Evolutionary conservation across 2,329 filamentous ascomycete genomes (phyloP).

Genomic region (Cryphonectria parasitica): DNA sequence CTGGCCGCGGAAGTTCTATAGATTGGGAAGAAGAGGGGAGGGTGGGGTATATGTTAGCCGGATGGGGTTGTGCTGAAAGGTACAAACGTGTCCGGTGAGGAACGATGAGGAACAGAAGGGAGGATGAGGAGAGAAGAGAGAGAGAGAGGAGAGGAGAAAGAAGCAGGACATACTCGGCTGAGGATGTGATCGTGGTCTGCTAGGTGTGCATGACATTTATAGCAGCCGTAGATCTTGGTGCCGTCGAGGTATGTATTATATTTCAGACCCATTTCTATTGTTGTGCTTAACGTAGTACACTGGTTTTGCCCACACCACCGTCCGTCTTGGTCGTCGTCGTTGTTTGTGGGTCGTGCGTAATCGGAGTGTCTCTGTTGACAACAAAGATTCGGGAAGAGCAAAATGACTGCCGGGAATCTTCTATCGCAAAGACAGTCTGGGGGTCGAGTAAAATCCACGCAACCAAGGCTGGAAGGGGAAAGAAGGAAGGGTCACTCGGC

Average conservation of each 20-base stretch:
- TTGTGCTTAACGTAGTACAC: neutral
- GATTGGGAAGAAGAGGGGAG: constrained; percentile 18
- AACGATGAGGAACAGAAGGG: constrained; percentile 22
- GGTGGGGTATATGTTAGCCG: neutral
- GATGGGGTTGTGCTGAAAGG: neutral
- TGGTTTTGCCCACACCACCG: neutral
- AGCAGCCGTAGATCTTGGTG: constrained; percentile 88
- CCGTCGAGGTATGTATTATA: constrained; percentile 92
- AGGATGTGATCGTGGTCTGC: constrained; percentile 96
- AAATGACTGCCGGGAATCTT: neutral
- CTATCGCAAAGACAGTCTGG: neutral
- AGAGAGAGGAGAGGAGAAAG: neutral
- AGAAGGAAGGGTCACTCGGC: neutral
- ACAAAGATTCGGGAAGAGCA: neutral
- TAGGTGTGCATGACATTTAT: constrained; percentile 92
- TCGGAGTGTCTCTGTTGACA: neutral
- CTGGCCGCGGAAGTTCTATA: constrained; percentile 93
- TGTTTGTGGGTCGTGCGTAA: neutral
- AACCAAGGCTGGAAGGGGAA: neutral
- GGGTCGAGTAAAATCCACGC: neutral
- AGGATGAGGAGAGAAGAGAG: constrained; percentile 14
- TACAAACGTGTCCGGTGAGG: constrained; percentile 3
- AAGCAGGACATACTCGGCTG: constrained; percentile 69
- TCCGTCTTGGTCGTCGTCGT: neutral
- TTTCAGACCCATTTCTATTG: constrained; percentile 73